Base-by-base conservation (phyloP, 2,329 filamentous ascomycete species). In the Lanzia echinophila region DNA sequence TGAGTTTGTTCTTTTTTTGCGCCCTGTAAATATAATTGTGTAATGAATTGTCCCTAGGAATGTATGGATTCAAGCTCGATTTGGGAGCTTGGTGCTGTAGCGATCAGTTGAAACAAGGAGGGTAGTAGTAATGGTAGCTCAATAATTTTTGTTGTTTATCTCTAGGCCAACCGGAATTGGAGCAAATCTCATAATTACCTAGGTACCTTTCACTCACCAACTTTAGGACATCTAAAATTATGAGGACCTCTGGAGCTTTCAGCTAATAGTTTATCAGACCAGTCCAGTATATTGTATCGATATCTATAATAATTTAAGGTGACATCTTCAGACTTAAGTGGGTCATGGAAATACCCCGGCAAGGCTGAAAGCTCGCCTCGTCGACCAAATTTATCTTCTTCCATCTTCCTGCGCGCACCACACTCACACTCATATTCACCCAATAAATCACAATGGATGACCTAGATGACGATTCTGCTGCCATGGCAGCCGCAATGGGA, bases 401-500 rank as follows among this genome's bases (percentile, higher is more conserved):
- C 11, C 11, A 36, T n/a, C 34, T 36, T 13, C 15, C 11, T 13
- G 13, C 32, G 32, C 32, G 5, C 19, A n/a, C 19, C 19, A 13
- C 12, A 43, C 15, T 8, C 13, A 4, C 15, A 15, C 22, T 15
- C 12, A n/a, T 45, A 20, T 46, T 12, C 24, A 19, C 15, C 4
- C n/a, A 34, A 15, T 44, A 1, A 13, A 31, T 13, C 41, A 44
- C 19, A 24, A 44, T 44, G 41, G 41, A 44, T 13, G 13, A 15
- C 12, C 10, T 36, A 3, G 50, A 56, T n/a, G 54, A 56, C 20
- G 61, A 63, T 36, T 55, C 57, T 22, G 56, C 55, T 6, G 60
- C 57, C 11, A 62, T 64, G 61, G 74, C 79, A 47, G 78, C 79
- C 41, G 77, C 79, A 45, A 86, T 90, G 83, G 87, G 87, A 58